phyloP scores from a whole-genome alignment of 2,329 filamentous ascomycete species.

The Fusarium cicatricum region DNA sequence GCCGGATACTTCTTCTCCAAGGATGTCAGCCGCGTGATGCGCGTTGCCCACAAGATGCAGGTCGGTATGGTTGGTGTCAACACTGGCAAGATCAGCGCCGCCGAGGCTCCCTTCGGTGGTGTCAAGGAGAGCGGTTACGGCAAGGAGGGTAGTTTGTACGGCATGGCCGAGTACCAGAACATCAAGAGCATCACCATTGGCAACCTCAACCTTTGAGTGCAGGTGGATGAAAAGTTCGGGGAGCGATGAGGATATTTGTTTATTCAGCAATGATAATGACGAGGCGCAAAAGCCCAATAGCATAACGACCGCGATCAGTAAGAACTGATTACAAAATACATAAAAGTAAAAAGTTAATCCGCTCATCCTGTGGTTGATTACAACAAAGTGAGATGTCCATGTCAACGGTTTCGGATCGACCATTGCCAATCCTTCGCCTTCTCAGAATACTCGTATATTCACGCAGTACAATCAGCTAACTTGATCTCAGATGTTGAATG shows the following conservation, averaged over 20 bases:
- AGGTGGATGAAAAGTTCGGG: neutral
- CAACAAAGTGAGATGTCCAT: too few species aligned
- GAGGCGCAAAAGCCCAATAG: conserved; percentile 24
- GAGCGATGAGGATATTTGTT: conserved; percentile 22
- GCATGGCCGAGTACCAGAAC: conserved; percentile 55
- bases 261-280: conserved; percentile 41
- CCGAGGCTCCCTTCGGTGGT: conserved; percentile 48
- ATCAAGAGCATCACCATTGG: conserved; percentile 55
- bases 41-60: conserved; percentile 63
- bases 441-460: too few species aligned
- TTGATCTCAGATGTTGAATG: too few species aligned
- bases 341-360: conserved; percentile 17
- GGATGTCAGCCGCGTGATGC: conserved; percentile 48
- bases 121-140: conserved; percentile 49
- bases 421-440: too few species aligned
- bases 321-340: conserved; percentile 6
- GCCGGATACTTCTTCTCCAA: conserved; percentile 48
- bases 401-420: too few species aligned
- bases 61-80: conserved; percentile 72
- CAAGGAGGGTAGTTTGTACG: conserved; percentile 55
- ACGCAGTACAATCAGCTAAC: too few species aligned
- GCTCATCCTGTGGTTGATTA: too few species aligned
- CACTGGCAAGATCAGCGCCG: conserved; percentile 46
- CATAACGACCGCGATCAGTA: conserved; percentile 14
- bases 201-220: conserved; percentile 36